Evolutionary conservation across 192 early-diverging fungal genomes (phyloP), one percentile per base, ranked within the genome.

Genomic region (Coemansia brasiliensis): DNA sequence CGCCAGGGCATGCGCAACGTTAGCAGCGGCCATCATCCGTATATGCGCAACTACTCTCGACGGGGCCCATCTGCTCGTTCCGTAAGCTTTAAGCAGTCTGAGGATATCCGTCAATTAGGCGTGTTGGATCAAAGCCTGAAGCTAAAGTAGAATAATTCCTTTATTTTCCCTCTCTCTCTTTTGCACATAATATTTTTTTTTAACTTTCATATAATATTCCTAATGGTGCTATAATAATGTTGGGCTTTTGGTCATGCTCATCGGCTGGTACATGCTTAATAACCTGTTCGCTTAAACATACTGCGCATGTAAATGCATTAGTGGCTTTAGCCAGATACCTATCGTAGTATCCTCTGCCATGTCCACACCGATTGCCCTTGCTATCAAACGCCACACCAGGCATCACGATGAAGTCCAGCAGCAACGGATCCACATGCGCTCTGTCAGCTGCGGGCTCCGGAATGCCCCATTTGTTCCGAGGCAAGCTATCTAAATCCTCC

Each of bases 301-400:
- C 66, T 0, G 76, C 76, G 17, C 76, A 79, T 0, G 69, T 26
- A 22, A 49, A 58, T 0, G 69, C 69, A 2, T 40, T 10, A 1
- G 32, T 17, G 0, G 52, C 22, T 5, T n/a, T 20, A 0, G 20
- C 11, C 56, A 79, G 35, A 38, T 62, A 79, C 20, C 66, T 29
- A 45, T 79, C 69, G 45, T 79, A 79, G 26, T 79, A 79, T 10
- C 76, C 76, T 4, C 29, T 57, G 1, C 76, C 76, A 39, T 79
- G 76, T 9, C 76, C 76, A 11, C 76, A 79, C 25, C 76, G 26
- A 6, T 57, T 63, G 17, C 76, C 66, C 2, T 0, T 1, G 2
- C 17, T 3, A 13, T 79, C 76, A 43, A 79, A 79, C 1, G 76
- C 76, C 6, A 79, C 58, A 0, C 76, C 76, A 0, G 76, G 76